Evolutionary conservation across 129 eudicot genomes (phyloP).

Genomic region (Pulicaria dysenterica): DNA sequence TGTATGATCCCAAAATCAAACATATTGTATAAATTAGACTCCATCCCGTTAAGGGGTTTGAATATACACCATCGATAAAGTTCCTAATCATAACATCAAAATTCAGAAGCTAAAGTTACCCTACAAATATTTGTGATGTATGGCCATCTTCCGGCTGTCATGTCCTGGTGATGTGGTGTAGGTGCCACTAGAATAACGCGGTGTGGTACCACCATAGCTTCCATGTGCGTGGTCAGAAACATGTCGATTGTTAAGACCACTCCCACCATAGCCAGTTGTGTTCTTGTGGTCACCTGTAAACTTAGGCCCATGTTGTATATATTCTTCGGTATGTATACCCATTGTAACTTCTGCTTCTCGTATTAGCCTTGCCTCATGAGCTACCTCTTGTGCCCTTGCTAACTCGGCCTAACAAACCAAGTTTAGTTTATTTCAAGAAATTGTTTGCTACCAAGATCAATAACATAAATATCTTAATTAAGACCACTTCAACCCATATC

Average conservation of each 20-base stretch:
- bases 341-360: slow-evolving; percentile 41
- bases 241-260: slow-evolving; percentile 42
- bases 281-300: slow-evolving; percentile 38
- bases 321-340: slow-evolving; percentile 39
- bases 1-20: neutral
- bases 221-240: slow-evolving; percentile 23
- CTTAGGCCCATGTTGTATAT: slow-evolving; percentile 33
- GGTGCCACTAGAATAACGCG: slow-evolving; percentile 22
- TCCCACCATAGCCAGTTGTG: slow-evolving; percentile 40
- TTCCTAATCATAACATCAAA: slow-evolving; percentile 24
- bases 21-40: neutral
- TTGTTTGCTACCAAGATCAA: no score
- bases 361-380: slow-evolving; percentile 38
- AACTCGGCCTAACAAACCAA: slow-evolving; percentile 32
- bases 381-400: slow-evolving; percentile 37
- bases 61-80: slow-evolving; percentile 21
- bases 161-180: slow-evolving; percentile 28
- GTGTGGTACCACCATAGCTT: slow-evolving; percentile 21
- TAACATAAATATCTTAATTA: no score
- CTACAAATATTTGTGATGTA: slow-evolving; percentile 48
- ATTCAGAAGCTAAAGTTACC: slow-evolving; percentile 19
- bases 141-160: slow-evolving; percentile 41
- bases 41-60: neutral
- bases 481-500: no score
- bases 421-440: no score